Percentiles rank a stretch among this genome's conserved stretches.
Conservation (phyloP, 2,329 filamentous ascomycete species). For the Fusarium dlaminii region DNA sequence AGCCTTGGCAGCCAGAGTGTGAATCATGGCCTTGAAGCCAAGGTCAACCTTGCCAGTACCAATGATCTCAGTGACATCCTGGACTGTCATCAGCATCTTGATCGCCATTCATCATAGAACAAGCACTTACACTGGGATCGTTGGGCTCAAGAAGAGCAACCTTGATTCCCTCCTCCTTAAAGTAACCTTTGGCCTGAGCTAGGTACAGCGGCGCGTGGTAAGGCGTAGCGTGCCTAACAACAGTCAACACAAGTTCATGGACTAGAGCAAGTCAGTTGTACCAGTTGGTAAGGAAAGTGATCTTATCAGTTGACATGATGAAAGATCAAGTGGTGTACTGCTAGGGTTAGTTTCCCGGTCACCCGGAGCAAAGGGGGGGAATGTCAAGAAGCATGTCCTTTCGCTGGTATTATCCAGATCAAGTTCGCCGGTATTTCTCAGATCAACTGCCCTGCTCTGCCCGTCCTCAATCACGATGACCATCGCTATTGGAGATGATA, state of each 20-base stretch:
- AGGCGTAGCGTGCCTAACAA: constrained; percentile 77
- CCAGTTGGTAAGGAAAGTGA: constrained; percentile 87
- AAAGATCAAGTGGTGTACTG: constrained; percentile 56
- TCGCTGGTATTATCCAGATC: constrained; percentile 89
- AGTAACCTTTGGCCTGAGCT: constrained; percentile 79
- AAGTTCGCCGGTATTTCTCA: constrained; percentile 87
- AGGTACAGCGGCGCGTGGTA: constrained; percentile 84
- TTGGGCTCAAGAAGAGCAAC: constrained; percentile 82
- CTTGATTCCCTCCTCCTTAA: constrained; percentile 79
- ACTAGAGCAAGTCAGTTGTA: constrained; percentile 49
- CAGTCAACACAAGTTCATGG: constrained; percentile 41
- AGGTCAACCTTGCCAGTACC: constrained; percentile 79
- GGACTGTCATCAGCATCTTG: not conserved
- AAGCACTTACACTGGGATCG: constrained; percentile 70
- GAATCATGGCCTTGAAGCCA: constrained; percentile 87
- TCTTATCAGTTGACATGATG: constrained; percentile 84
- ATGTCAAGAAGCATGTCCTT: constrained; percentile 81
- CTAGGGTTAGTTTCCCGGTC: constrained; percentile 57
- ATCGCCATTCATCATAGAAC: rapidly evolving
- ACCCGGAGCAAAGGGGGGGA: constrained; percentile 41
- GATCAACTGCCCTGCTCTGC: constrained; percentile 54
- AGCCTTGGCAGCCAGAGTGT: constrained; percentile 81
- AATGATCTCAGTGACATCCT: constrained; percentile 85
- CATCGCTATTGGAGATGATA: not conserved
- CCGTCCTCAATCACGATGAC: constrained; percentile 9